These are phyloP conservation scores for Metrosideros polymorpha DNA, from an alignment of 441 rosid genomes.

Conservation along the genomic window DNA sequence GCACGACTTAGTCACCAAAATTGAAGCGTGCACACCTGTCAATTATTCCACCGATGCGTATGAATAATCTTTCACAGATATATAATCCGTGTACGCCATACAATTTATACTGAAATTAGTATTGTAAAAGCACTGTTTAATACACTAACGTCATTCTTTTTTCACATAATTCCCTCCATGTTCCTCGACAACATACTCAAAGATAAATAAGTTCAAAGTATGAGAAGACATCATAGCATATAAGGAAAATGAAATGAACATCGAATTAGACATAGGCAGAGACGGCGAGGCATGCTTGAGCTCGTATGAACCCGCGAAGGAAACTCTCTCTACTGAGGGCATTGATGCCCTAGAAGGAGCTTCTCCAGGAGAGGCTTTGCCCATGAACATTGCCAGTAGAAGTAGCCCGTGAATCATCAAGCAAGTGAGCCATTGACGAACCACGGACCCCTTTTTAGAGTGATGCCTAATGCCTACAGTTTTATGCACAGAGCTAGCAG, in stretches of 20 bases:
- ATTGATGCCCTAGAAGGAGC: not conserved
- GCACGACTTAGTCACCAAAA: not conserved
- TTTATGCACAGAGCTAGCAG: not conserved
- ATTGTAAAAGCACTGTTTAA: not conserved
- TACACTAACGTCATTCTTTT: not conserved
- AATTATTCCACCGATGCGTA: not conserved
- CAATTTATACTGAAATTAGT: not conserved
- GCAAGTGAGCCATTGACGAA: not conserved
- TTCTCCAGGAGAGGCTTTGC: not conserved
- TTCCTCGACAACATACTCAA: not conserved
- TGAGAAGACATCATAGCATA: not conserved
- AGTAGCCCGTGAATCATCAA: not conserved
- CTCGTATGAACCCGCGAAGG: not conserved
- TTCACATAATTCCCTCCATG: not conserved
- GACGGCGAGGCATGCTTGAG: no score
- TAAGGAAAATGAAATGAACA: not conserved
- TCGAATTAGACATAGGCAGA: no score
- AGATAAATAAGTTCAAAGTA: not conserved
- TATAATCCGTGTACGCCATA: not conserved
- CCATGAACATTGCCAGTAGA: not conserved
- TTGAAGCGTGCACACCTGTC: not conserved
- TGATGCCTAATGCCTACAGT: not conserved
- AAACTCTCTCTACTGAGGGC: not conserved
- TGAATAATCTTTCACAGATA: not conserved
- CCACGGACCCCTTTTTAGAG: not conserved